Base-by-base conservation (phyloP, 208 protist genomes). In the Crithidia thermophila region DNA sequence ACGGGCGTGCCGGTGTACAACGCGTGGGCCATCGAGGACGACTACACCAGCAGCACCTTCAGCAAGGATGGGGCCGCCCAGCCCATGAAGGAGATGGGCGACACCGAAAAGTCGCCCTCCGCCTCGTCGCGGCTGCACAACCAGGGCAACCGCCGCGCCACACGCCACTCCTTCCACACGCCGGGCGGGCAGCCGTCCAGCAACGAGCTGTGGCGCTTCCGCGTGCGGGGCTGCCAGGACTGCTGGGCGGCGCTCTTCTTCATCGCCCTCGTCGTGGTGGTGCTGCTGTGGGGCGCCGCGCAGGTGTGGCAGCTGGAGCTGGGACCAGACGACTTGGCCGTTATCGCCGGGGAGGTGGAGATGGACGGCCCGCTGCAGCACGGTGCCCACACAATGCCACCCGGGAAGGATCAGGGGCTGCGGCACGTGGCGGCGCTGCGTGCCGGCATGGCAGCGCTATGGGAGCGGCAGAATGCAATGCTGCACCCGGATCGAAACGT, bases 181-280 rank as follows among this genome's bases (percentile, higher is more conserved):
- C 42, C 72, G 28, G 36, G 30, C 18, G 76, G 76, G 0, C 60
- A 45, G 1, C 75, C 75, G 0, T 79, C 78, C 28, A 78, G 31
- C 52, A 84, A 85, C 63, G 82, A 88, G 68, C 79, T 88, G 4
- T 88, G 82, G 79, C 82, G 82, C 52, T 88, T 88, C 36, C 82
- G 79, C 21, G 21, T 33, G 27, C 77, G 82, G 8, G 82, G 82
- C 45, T 85, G 74, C 62, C 78, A 88, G 62, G 82, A 88, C 68
- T 78, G 74, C 65, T 88, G 79, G 79, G 79, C 79, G 18, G 77
- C 79, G 9, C 56, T 85, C 18, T 67, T 85, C 55, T 85, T 88
- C 30, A 20, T 76, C 13, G 72, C 31, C 13, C 33, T 87, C 14
- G 36, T 84, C 25, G 28, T 53, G 20, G 43, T 62, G 13, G 53